Base-by-base conservation (phyloP, 2,329 filamentous ascomycete species). In the Claviceps citrina region DNA sequence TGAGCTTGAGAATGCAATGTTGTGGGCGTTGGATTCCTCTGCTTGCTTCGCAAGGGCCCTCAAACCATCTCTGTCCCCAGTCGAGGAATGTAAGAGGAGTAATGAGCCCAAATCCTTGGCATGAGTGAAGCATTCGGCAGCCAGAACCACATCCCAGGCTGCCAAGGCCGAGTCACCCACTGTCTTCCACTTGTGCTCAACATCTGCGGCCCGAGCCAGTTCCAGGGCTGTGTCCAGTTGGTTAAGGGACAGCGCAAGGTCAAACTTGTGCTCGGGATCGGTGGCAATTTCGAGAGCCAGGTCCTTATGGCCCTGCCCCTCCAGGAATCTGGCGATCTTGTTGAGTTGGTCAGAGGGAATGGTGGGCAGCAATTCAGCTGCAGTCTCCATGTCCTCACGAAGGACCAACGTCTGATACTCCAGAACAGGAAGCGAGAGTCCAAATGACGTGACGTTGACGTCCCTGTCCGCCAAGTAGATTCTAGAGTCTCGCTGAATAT, bases 101-200 rank as follows among this genome's bases (percentile, higher is more conserved):
- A 96, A 65, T 1, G 85, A 93, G 31, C 89, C 87, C 2, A 95
- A 67, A 54, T 98, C 91, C 54, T 85, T 91, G 34, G 87, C 86
- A 43, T 91, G 78, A 15, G 76, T 77, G 59, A 96, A 98, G 64
- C 89, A 96, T 61, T 96, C 85, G 36, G 91, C 81, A 0, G 91
- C 91, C 2, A 96, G 74, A 5, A 73, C 69, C 26, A 98, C 71
- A 52, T 98, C 80, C 91, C 89, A 98, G 1, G 68, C 80, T 8
- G 77, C 65, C 31, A 98, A 72, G 1, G 91, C 91, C 1, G 87
- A 83, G 51, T 98, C 91, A 44, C 91, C 91, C 4, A 98, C 84
- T 3, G 78, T 87, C 71, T 96, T 96, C 91, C 91, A 98, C 64
- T 94, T 94, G 64, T 96, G 89, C 58, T 96, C 91, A 1, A 78